A percentile compares a stretch with the other conserved stretches of the same genome.
Conservation (phyloP, 1,284 basidiomycete genomes). For the Phylloporus sp. region DNA sequence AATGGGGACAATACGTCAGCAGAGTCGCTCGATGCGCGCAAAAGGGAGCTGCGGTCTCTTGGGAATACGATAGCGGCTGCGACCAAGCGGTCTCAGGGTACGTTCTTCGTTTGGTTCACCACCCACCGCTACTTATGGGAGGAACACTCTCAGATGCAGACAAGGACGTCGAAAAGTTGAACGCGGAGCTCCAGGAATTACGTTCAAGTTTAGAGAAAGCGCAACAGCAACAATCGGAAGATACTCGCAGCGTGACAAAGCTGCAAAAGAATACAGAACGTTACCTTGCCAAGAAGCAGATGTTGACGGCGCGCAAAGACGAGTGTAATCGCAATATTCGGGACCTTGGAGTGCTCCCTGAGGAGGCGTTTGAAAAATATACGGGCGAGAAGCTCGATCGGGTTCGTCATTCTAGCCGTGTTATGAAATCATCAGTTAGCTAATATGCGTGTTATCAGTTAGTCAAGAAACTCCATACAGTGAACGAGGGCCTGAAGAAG, state of each 20-base stretch:
- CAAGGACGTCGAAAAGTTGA: constrained; percentile 74
- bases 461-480: constrained; percentile 87
- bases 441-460: constrained; percentile 59
- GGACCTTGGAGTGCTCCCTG: constrained; percentile 94
- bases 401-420: constrained; percentile 54
- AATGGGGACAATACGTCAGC: constrained; percentile 65
- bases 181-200: constrained; percentile 70
- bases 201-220: constrained; percentile 76
- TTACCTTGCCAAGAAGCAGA: constrained; percentile 90
- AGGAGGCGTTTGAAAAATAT: constrained; percentile 97
- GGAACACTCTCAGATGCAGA: constrained; percentile 60
- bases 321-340: constrained; percentile 95
- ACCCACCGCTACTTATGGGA: constrained; percentile 1
- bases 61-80: constrained; percentile 72
- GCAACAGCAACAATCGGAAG: constrained; percentile 85
- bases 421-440: not conserved
- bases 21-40: constrained; percentile 73
- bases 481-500: constrained; percentile 93
- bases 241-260: constrained; percentile 83
- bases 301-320: constrained; percentile 85
- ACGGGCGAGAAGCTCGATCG: constrained; percentile 83
- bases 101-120: constrained; percentile 24
- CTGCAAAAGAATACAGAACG: constrained; percentile 96
- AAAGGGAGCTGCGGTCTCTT: constrained; percentile 73
- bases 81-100: constrained; percentile 71